Conservation (phyloP, 805 yeast genomes). For the Myxozyma nipponensis region DNA sequence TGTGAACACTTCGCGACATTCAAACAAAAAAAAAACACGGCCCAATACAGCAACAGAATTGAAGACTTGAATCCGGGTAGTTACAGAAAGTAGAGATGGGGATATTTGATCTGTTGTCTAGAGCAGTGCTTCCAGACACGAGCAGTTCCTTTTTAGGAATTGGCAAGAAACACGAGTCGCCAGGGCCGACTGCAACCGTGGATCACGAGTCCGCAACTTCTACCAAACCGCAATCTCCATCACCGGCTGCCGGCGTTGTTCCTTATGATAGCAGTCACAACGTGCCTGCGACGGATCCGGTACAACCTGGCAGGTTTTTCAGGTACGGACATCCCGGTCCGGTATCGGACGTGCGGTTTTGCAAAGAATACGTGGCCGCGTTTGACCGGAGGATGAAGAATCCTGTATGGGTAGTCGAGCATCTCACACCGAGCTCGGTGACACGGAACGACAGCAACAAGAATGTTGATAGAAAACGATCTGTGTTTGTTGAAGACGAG, state of each 20-base stretch:
- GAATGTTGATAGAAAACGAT: conserved; percentile 71
- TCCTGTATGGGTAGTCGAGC: conserved; percentile 58
- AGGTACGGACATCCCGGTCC: conserved; percentile 96
- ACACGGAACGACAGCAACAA: conserved; percentile 52
- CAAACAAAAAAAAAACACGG: too few relatives aligned
- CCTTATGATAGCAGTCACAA: background rate
- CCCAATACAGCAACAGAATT: too few relatives aligned
- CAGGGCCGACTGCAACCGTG: background rate
- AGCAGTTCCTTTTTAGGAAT: background rate
- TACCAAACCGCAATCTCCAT: background rate
- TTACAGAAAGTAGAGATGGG: background rate
- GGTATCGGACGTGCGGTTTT: conserved; percentile 70
- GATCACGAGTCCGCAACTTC: background rate
- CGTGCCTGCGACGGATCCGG: conserved; percentile 24
- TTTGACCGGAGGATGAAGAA: conserved; percentile 80
- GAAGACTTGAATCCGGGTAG: too few relatives aligned
- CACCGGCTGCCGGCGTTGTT: background rate
- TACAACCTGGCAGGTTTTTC: conserved; percentile 77
- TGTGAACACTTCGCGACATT: too few relatives aligned
- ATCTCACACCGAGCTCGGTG: conserved; percentile 63
- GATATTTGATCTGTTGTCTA: background rate
- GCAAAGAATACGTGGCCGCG: conserved; percentile 77
- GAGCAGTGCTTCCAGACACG: background rate
- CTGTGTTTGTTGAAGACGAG: conserved; percentile 86
- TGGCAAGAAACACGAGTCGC: background rate